Base-by-base conservation (phyloP, 306 rosid genomes). In the Sophora flavescens region DNA sequence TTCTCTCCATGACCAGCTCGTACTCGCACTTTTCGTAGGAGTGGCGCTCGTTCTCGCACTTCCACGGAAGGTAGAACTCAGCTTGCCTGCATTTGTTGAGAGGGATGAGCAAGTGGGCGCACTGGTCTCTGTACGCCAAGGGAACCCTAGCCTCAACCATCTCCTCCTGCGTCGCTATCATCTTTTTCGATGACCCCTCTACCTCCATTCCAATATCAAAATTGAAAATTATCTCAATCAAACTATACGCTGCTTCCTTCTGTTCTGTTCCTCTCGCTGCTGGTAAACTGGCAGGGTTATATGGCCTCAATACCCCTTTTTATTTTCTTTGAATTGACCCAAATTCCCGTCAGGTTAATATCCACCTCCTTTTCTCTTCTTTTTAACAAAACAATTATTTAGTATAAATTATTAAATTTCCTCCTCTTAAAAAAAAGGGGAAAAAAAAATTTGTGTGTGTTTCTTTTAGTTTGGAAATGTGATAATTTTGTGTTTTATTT, bases 1-100 rank as follows among this genome's bases (percentile, higher is more conserved):
- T 92, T 47, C 97, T 63, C 82, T 92, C 99, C 97, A 95, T 95
- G 59, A 95, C 89, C 38, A 95, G 97, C 78, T 95, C 97, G 80
- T 95, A 95, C 73, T 88, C 85, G 76, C 99, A 95, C 85, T 95
- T 95, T 79, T 95, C 99, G 75, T 89, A 95, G 38, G 89, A 33
- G 70, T 95, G 97, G 8, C 99, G 97, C 63, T 92, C 89, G 76
- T 78, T 48, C 78, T 88, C 89, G 83, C 97, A 95, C 86, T 92
- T 95, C 99, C 96, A 95, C 1, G 99, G 99, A 4, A 95, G 93
- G 74, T 88, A 95, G 39, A 92, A 63, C 82, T 90, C 97, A 0
- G 96, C 77, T 35, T 92, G 97, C 33, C 97, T 79, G 87, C 99
- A 95, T 81, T 92, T 95, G 86, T 95, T 95, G 78, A 95, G 97